A percentile compares a stretch with the other conserved stretches of the same genome.
These are phyloP conservation scores for Claviceps fusiformis DNA, from an alignment of 2,329 filamentous ascomycete genomes.

Conservation along the genomic window DNA sequence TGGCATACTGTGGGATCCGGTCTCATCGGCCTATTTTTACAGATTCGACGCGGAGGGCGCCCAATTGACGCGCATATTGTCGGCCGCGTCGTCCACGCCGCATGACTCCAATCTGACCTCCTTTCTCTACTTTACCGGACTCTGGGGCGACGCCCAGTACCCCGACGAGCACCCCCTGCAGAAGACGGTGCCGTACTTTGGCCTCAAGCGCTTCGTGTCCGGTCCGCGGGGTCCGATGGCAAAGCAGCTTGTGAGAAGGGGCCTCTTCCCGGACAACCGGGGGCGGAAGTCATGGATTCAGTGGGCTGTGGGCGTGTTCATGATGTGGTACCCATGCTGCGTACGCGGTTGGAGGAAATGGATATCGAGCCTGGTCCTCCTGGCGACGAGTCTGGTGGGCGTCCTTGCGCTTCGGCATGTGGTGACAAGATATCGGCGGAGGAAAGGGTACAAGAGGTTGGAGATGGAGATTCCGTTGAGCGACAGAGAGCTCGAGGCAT, in stretches of 20 bases:
- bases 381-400: not conserved
- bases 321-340: conserved; percentile 17
- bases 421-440: not conserved
- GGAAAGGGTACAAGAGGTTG: not conserved
- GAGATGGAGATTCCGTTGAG: not conserved
- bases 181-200: conserved; percentile 13
- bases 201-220: conserved; percentile 15
- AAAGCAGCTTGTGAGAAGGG: conserved; percentile 17
- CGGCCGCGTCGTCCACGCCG: not conserved
- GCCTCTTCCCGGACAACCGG: conserved; percentile 13
- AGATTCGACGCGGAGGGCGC: conserved; percentile 11
- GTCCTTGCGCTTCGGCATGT: not conserved
- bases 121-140: conserved; percentile 16
- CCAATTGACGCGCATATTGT: conserved; percentile 8
- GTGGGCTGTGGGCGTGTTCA: conserved; percentile 12
- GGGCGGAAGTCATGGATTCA: conserved; percentile 11
- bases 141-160: conserved; percentile 17
- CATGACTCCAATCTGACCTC: conserved; percentile 13
- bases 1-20: conserved; percentile 17
- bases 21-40: conserved; percentile 18
- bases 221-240: conserved; percentile 14
- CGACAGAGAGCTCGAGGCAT: not conserved
- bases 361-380: conserved; percentile 6
- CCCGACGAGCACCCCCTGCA: conserved; percentile 14
- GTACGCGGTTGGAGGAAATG: conserved; percentile 17